Evolutionary conservation across 257 asterid genomes (phyloP).

Genomic region (Linaria vulgaris): DNA sequence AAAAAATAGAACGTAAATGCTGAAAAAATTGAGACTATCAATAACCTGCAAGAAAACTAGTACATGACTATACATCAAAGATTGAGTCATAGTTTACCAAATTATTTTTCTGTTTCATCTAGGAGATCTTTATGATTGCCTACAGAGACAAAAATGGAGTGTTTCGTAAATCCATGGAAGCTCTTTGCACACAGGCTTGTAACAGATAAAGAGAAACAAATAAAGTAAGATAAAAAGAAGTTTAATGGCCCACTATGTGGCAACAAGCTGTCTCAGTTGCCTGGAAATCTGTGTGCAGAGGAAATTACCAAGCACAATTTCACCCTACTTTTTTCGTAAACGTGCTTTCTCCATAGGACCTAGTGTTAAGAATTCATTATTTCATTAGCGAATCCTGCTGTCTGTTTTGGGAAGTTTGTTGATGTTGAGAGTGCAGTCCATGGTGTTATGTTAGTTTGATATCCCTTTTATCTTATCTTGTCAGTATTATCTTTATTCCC

Average conservation of each 20-base stretch:
- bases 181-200: too few relatives aligned
- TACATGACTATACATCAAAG: neutral
- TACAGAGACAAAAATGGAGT: neutral
- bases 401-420: neutral
- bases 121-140: neutral
- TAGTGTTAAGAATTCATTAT: too few relatives aligned
- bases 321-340: neutral
- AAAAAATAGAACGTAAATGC: neutral
- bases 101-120: neutral
- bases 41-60: neutral
- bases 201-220: too few relatives aligned
- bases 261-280: neutral
- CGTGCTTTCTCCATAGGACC: too few relatives aligned
- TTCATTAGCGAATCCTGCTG: too few relatives aligned
- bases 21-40: neutral
- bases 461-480: neutral
- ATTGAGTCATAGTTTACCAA: too few relatives aligned
- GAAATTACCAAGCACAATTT: neutral
- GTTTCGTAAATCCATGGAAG: too few relatives aligned
- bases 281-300: neutral
- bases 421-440: neutral
- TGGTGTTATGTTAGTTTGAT: neutral
- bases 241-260: too few relatives aligned
- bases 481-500: too few relatives aligned
- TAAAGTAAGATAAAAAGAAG: too few relatives aligned